Base-by-base conservation (phyloP, 2,329 filamentous ascomycete genomes). In the Lasiodiplodia sp. region DNA sequence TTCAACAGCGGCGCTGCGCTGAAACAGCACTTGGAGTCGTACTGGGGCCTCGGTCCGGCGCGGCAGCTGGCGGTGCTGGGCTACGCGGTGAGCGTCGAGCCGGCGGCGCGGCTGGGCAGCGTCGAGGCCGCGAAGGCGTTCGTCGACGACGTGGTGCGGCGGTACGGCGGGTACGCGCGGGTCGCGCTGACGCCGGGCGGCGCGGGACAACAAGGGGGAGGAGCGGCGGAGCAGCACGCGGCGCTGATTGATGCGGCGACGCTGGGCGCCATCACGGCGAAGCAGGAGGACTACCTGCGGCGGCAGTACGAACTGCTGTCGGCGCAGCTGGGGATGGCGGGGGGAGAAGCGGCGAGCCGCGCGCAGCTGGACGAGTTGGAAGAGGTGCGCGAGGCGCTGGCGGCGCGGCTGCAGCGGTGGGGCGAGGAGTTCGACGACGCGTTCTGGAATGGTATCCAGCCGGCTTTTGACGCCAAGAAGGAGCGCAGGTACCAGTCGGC, bases 401-500 rank as follows among this genome's bases (percentile, higher is more conserved):
- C 72, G 62, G 40, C 71, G 16, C 68, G 72, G 58, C 66, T 79
- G 7, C 70, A 75, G 34, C 68, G 69, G 18, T 76, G 73, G 74
- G 71, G 57, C 11, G 67, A 71, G 1, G 79, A 81, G 68, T 71
- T 76, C 38, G 79, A 74, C 18, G 75, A 77, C 7, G 67, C 71
- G 11, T 80, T 77, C 60, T 66, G 71, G 3, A 57, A 67, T 23
- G 78, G 78, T 3, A 76, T 80, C 12, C 60, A 70, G 12, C 73
- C 78, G 2, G 68, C 73, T 0, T 81, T 80, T 47, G 71, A 76
- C 25, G n/a, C 66, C 16, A 62, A 55, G 0, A 77, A 79, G 53
- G 68, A 68, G 18, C 74, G 79, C 1, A 53, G 66, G 3, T 81
- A 77, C 69, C 71, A 79, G 51, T 80, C 78, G 2, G 78, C 71